Percentiles rank a stretch among this genome's conserved stretches.
Conservation (phyloP, 768 basidiomycete genomes). For the Hydnum rufescens region DNA sequence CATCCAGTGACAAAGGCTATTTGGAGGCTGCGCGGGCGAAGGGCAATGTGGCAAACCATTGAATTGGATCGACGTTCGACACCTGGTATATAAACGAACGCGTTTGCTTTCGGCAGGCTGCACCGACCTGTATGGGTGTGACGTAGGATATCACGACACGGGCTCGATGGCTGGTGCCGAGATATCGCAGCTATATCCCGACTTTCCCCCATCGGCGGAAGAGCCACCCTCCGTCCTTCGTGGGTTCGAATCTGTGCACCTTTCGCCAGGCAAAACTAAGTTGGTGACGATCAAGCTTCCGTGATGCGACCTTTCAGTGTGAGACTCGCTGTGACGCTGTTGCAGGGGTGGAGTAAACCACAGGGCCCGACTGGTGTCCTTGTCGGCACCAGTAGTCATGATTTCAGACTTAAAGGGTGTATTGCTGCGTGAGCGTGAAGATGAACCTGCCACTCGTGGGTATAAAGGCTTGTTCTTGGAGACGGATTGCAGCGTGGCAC, state of each 20-base stretch:
- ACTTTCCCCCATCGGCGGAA: constrained; percentile 8
- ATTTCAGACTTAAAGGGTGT: constrained; percentile 3
- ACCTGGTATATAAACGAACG: too few relatives aligned
- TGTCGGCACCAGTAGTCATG: constrained; percentile 7
- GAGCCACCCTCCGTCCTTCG: constrained; percentile 13
- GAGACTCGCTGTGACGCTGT: constrained; percentile 6
- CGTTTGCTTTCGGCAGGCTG: constrained; percentile 5
- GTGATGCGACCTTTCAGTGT: constrained; percentile 9
- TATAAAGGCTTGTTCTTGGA: too few relatives aligned
- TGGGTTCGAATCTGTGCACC: constrained; percentile 11
- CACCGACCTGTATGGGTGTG: constrained; percentile 5
- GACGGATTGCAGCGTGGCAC: too few relatives aligned
- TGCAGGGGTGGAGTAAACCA: constrained; percentile 8
- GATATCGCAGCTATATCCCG: constrained; percentile 14
- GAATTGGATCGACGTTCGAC: constrained; percentile 4
- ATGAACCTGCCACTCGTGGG: too few relatives aligned
- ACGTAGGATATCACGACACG: constrained; percentile 11
- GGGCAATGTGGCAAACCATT: neutral
- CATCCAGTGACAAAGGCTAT: neutral
- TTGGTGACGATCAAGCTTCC: constrained; percentile 3
- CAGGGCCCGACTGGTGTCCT: neutral
- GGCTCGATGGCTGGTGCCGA: constrained; percentile 12
- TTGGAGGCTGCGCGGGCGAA: neutral
- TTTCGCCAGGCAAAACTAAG: constrained; percentile 9
- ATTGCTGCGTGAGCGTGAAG: neutral